phyloP scores from a whole-genome alignment of 225 moss, liverwort and hornwort species.

The Polytrichum commune region DNA sequence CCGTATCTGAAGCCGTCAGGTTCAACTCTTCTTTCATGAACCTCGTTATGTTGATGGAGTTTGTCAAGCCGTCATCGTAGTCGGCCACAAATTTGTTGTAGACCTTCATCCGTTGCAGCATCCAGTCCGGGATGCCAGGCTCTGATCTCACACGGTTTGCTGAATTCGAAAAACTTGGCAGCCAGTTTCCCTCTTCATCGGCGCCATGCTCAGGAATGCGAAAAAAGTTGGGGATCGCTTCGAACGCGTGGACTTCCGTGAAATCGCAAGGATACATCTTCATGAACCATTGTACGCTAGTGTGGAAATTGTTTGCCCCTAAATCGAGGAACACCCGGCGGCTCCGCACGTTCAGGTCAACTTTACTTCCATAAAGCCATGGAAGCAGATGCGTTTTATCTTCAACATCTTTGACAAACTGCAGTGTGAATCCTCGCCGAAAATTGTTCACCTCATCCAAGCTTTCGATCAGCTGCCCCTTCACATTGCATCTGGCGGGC shows the following conservation, averaged over 20 bases:
- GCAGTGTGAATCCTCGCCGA: slow-evolving; percentile 63
- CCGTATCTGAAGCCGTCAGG: slow-evolving; percentile 47
- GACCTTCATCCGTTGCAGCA: slow-evolving; percentile 38
- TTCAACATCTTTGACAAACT: slow-evolving; percentile 50
- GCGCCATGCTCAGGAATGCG: slow-evolving; percentile 38
- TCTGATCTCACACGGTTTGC: slow-evolving; percentile 17
- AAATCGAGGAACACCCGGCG: slow-evolving; percentile 70
- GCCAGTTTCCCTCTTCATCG: slow-evolving; percentile 59
- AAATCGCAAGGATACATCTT: slow-evolving; percentile 80
- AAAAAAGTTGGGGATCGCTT: slow-evolving; percentile 31
- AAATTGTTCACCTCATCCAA: slow-evolving; percentile 67
- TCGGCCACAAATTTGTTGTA: slow-evolving; percentile 52
- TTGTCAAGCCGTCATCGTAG: slow-evolving; percentile 15
- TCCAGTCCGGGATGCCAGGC: slow-evolving; percentile 52
- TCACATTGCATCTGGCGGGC: slow-evolving; percentile 72
- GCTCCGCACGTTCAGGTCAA: slow-evolving; percentile 50
- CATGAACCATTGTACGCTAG: slow-evolving; percentile 63
- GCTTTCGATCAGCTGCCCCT: slow-evolving; percentile 75
- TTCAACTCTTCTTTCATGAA: slow-evolving; percentile 75
- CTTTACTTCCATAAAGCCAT: slow-evolving; percentile 67
- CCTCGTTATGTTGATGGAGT: slow-evolving; percentile 50
- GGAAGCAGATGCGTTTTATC: slow-evolving; percentile 68
- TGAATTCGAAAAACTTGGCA: slow-evolving; percentile 11
- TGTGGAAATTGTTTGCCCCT: slow-evolving; percentile 63
- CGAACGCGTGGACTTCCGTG: slow-evolving; percentile 78